Evolutionary conservation across 208 protist genomes (phyloP).

Genomic region (Blastocrithidia nonstop): DNA sequence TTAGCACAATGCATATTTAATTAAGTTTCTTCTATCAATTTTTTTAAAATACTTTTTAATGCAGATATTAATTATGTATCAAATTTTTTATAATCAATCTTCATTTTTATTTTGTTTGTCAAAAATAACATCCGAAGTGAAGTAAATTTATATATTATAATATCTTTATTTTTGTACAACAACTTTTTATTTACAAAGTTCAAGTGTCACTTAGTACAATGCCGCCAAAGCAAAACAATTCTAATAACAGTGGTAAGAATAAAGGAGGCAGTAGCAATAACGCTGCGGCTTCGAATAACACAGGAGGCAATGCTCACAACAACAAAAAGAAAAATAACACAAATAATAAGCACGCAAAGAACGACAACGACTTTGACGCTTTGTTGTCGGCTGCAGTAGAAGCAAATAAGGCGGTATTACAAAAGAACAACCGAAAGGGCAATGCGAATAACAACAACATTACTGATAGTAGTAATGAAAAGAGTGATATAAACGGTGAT

Average conservation of each 20-base stretch:
- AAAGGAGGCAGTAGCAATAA: conserved; percentile 25
- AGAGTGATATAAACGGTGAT: conserved; percentile 8
- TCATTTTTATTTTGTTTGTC: no score
- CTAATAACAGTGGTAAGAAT: conserved; percentile 5
- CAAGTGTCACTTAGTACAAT: conserved; percentile 7
- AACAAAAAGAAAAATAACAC: no score
- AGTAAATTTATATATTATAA: no score
- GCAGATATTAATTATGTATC: no score
- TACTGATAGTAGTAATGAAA: conserved; percentile 1
- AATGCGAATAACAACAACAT: conserved; percentile 22
- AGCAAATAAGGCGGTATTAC: conserved; percentile 17
- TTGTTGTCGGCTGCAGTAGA: conserved; percentile 45
- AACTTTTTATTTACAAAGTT: conserved; percentile 4
- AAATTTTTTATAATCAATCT: no score
- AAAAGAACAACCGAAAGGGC: conserved; percentile 8
- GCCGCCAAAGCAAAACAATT: conserved; percentile 1
- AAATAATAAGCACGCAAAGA: no score
- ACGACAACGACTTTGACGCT: conserved; percentile 61
- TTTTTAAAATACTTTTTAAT: conserved; percentile 16
- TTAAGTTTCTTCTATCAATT: background rate
- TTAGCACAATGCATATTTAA: background rate
- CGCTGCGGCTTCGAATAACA: no score
- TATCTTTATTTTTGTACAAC: no score
- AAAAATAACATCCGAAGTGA: no score
- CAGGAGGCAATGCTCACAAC: no score